Percentiles rank a stretch among this genome's conserved stretches.
Conservation (phyloP, 2,329 filamentous ascomycete species). For the Fusarium tuaranense region DNA sequence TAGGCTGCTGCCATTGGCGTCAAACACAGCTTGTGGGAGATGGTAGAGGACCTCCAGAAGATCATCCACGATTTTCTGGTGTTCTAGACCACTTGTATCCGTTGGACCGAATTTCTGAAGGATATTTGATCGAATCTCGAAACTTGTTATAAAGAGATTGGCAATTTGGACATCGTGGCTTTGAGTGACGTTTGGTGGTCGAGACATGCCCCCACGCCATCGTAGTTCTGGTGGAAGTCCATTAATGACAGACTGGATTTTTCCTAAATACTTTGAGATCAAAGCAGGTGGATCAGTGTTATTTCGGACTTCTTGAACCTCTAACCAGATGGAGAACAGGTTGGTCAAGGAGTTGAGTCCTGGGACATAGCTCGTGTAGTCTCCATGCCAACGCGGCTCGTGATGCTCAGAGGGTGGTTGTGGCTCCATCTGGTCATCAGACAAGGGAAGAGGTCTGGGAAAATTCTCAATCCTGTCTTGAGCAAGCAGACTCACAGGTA, state of each 20-base stretch:
- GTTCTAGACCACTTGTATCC: conserved; percentile 30
- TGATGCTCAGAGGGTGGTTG: neutral
- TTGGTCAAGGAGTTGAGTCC: conserved; percentile 49
- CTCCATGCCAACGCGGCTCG: conserved; percentile 47
- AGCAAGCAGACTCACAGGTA: conserved; percentile 42
- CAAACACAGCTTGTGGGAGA: conserved; percentile 47
- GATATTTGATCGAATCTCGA: conserved; percentile 52
- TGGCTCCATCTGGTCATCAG: conserved; percentile 48
- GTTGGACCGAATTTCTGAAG: conserved; percentile 47
- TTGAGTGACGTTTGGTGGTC: conserved; percentile 44
- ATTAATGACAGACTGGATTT: conserved; percentile 47
- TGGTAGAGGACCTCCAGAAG: conserved; percentile 51
- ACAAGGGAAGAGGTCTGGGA: conserved; percentile 42
- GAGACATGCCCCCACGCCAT: conserved; percentile 52
- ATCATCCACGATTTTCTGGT: conserved; percentile 50
- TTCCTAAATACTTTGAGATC: conserved; percentile 26
- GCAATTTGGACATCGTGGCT: conserved; percentile 53
- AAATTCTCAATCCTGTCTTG: conserved; percentile 35
- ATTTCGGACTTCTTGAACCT: conserved; percentile 35
- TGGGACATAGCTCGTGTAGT: conserved; percentile 47
- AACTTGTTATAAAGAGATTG: conserved; percentile 52
- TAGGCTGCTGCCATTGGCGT: conserved; percentile 49
- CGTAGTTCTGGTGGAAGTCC: conserved; percentile 48
- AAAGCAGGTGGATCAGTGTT: conserved; percentile 13
- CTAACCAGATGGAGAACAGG: conserved; percentile 51